phyloP scores from a whole-genome alignment of 352 stramenopile genomes.

The Pythium inflatum region DNA sequence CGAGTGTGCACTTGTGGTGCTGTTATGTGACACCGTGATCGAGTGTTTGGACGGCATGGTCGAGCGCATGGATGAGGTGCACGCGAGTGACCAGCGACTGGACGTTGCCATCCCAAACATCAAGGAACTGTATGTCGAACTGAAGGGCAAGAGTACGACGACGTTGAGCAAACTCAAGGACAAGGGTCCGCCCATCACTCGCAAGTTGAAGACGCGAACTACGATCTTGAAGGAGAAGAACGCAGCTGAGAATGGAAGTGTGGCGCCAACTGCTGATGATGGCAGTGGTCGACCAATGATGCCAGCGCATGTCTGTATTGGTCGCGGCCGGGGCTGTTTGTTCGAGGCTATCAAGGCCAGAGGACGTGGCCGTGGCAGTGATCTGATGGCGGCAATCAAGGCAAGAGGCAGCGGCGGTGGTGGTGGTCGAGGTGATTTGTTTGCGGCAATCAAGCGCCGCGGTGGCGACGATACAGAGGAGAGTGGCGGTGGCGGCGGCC shows the following conservation, averaged over 20 bases:
- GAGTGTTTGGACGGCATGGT: conserved; percentile 83
- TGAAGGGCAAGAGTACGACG: conserved; percentile 60
- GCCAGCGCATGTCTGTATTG: conserved; percentile 45
- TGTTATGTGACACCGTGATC: conserved; percentile 67
- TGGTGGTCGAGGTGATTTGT: too few species aligned
- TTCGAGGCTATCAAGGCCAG: conserved; percentile 42
- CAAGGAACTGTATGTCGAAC: conserved; percentile 60
- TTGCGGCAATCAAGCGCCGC: too few species aligned
- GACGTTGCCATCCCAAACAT: conserved; percentile 67
- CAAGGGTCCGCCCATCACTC: conserved; percentile 58
- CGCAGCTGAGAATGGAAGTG: conserved; percentile 47
- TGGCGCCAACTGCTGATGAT: conserved; percentile 27
- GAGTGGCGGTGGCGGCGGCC: too few species aligned
- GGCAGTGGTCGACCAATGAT: conserved; percentile 41
- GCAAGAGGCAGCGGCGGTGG: too few species aligned
- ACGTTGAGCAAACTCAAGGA: conserved; percentile 68
- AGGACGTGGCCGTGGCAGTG: too few species aligned
- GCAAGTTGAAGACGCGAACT: conserved; percentile 66
- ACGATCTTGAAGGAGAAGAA: conserved; percentile 89
- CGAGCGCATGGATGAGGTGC: conserved; percentile 83
- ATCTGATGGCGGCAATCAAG: too few species aligned
- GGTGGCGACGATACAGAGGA: conserved; percentile 44
- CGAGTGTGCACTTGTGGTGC: conserved; percentile 63
- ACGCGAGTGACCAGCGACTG: conserved; percentile 81
- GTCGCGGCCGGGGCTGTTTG: conserved; percentile 45